Base-by-base conservation (phyloP, 2,329 filamentous ascomycete genomes). In the Botrytis galanthina region DNA sequence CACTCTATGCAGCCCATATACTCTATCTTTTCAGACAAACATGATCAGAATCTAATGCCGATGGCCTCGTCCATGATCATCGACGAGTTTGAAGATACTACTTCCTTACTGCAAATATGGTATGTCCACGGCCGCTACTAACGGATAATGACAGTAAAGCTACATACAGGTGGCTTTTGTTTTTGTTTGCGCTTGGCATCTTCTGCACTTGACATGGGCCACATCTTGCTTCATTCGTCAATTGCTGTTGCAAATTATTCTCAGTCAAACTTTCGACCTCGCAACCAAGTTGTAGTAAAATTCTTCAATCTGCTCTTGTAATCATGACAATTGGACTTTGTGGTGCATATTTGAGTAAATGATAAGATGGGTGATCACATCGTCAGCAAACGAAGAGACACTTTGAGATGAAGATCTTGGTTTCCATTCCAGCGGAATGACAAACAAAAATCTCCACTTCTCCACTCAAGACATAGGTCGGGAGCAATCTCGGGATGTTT, bases 401-500 rank as follows among this genome's bases (percentile, higher is more conserved):
- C 14, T 67, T 51, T 51, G 32, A n/a, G 48, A 54, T 57, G 48
- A 54, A 66, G 64, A 68, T 57, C 64, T 54, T 39, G 46, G 46
- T 22, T 54, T 68, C 35, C 44, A n/a, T 67, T 54, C 16, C 64
- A 29, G 57, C 26, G 4, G 5, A 32, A 68, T 68, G 64, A 68
- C 64, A 68, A 54, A 68, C 46, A 16, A 20, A 68, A 57, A 68
- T n/a, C 61, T 44, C 35, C 64, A 68, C 46, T 42, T 22, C 35
- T 54, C 48, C 66, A 29, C 48, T 32, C 22, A 22, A 42, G 46
- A 14, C 8, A 67, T 18, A 54, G 48, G 14, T 57, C 48, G n/a
- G 66, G 66, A 68, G 64, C 48, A 68, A 68, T 42, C 35, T 68
- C 66, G 66, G 66, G 3, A 68, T 68, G 18, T 68, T 68, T 54